These are phyloP conservation scores for Pyrenophora seminiperda DNA, from an alignment of 2,329 filamentous ascomycete genomes.

Conservation along the genomic window DNA sequence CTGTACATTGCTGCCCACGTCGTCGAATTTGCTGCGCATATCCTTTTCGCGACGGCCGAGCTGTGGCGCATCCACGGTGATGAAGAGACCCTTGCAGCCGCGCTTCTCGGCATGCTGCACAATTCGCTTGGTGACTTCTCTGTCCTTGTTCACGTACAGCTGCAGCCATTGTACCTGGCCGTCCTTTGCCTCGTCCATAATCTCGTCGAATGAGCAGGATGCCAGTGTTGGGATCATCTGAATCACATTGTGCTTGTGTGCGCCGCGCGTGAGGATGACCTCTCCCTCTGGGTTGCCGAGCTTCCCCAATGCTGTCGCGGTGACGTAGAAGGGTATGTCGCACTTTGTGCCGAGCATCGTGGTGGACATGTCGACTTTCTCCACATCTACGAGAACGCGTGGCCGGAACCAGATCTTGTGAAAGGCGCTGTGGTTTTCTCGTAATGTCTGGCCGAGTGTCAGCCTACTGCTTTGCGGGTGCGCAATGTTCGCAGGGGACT, in stretches of 20 bases:
- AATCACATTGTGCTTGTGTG: conserved; percentile 83
- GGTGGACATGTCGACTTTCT: conserved; percentile 82
- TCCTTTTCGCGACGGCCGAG: conserved; percentile 95
- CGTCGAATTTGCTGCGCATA: conserved; percentile 91
- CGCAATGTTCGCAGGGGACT: conserved; percentile 31
- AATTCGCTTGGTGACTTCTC: conserved; percentile 85
- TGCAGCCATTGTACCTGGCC: conserved; percentile 96
- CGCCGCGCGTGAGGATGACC: conserved; percentile 83
- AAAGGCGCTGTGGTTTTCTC: conserved; percentile 94
- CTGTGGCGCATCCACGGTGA: conserved; percentile 96
- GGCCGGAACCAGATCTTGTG: conserved; percentile 98
- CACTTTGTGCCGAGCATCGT: conserved; percentile 91
- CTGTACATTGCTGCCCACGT: conserved; percentile 83
- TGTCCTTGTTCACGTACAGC: conserved; percentile 94
- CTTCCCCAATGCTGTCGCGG: conserved; percentile 93
- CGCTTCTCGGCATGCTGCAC: conserved; percentile 88
- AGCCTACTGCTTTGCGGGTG: background rate
- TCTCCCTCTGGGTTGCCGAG: conserved; percentile 93
- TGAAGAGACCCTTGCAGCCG: conserved; percentile 94
- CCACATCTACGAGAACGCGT: conserved; percentile 84
- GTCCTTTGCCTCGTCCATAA: conserved; percentile 78
- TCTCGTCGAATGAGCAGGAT: conserved; percentile 97
- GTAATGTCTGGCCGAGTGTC: conserved; percentile 69
- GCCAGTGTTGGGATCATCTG: conserved; percentile 99
- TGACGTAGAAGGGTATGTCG: conserved; percentile 92